Evolutionary conservation across 768 basidiomycete species (phyloP), one percentile per base, ranked within the genome.

Genomic region (Sarcodon aspratus): DNA sequence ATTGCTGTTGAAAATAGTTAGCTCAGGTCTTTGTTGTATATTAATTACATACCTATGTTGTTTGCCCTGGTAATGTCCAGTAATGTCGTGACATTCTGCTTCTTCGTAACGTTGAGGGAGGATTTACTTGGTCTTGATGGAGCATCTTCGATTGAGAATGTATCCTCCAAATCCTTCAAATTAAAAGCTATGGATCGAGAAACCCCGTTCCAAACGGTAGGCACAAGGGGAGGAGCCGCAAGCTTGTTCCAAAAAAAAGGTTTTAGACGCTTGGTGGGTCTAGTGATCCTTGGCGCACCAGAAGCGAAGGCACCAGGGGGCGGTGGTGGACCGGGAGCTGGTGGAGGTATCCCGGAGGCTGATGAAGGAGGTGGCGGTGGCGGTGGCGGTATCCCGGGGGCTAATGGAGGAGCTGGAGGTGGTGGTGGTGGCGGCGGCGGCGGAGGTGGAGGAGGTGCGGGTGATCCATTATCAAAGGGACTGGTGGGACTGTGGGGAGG

Each of bases 211-310:
- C 90, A 97, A 9, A 97, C 72, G 1, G 85, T 85, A 7, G 72
- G 57, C 3, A 55, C 52, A 4, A 73, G 55, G 6, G 66, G 59
- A 7, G 69, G 55, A 10, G 59, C 61, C n/a, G 72, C 66, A 5
- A 93, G 52, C 56, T 95, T 94, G 54, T 80, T 84, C 92, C 93
- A 95, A 62, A 91, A 91, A 69, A 96, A 92, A 2, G 93, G 87
- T 62, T 85, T 84, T 46, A 89, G 61, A 44, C 75, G 73, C 57
- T 79, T 81, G 2, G 62, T 56, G n/a, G 81, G 79, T 10, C 69
- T 70, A 21, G 58, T 54, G 7, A 60, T 52, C 52, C 67, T 72
- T 18, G 57, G 52, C 46, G 61, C 68, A 59, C 48, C 47, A 32
- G 44, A 36, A 12, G 59, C 63, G 51, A 66, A 68, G 8, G 65